Conservation (phyloP, 352 stramenopile species). For the Elongisporangium prolatum region DNA sequence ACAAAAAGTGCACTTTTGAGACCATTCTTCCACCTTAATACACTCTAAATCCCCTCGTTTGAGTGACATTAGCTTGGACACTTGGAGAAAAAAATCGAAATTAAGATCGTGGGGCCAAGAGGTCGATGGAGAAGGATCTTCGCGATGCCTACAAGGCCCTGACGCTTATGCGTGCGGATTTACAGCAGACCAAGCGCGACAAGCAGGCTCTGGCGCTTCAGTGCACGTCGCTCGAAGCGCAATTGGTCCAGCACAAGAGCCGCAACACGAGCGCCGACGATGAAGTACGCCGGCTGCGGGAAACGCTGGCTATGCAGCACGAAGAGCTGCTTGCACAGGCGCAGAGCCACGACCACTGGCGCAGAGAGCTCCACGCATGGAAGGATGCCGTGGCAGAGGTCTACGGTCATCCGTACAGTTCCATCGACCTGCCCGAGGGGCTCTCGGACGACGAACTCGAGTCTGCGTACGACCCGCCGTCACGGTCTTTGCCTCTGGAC, state of each 20-base stretch:
- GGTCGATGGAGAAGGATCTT: constrained; percentile 43
- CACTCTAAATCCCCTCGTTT: too few relatives aligned
- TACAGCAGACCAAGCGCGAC: constrained; percentile 27
- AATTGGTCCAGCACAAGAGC: constrained; percentile 4
- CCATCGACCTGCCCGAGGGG: background rate
- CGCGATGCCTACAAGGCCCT: constrained; percentile 42
- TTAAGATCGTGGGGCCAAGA: background rate
- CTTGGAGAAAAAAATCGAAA: background rate
- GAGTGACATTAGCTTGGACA: background rate
- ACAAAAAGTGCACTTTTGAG: too few relatives aligned
- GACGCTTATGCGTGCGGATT: constrained; percentile 35
- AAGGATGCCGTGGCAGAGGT: background rate
- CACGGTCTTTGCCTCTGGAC: background rate
- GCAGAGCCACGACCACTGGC: background rate
- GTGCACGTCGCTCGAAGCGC: constrained; percentile 13
- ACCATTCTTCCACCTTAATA: too few relatives aligned
- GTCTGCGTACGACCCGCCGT: background rate
- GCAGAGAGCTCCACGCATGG: background rate
- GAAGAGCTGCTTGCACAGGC: constrained; percentile 13
- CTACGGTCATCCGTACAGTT: background rate
- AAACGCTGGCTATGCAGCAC: constrained; percentile 22
- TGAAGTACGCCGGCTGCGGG: constrained; percentile 14
- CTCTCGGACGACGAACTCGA: background rate
- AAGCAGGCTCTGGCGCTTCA: constrained; percentile 25
- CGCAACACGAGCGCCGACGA: constrained; percentile 9